These are phyloP conservation scores for Crithidia sp. DNA, from an alignment of 208 protist genomes.

Conservation along the genomic window DNA sequence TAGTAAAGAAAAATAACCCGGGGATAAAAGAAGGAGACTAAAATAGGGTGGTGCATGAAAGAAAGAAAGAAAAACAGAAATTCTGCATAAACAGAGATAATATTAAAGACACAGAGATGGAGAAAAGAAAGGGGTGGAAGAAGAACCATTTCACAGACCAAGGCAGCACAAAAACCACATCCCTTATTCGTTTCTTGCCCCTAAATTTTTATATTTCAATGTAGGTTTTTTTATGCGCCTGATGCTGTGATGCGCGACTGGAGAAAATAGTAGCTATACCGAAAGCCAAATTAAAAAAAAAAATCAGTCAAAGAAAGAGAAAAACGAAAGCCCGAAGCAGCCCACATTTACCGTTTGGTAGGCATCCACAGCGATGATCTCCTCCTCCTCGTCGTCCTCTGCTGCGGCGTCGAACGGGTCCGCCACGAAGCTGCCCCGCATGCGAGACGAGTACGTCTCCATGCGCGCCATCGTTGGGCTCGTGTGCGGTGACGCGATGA, in stretches of 20 bases:
- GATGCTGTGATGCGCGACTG: neutral
- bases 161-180: neutral
- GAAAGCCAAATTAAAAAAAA: neutral
- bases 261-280: neutral
- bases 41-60: too few species aligned
- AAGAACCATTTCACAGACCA: neutral
- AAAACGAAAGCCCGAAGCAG: conserved; percentile 72
- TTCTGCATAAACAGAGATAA: conserved; percentile 7
- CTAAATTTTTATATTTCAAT: neutral
- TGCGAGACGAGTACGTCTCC: neutral
- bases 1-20: too few species aligned
- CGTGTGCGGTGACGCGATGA: too few species aligned
- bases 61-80: neutral
- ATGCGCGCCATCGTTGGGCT: neutral
- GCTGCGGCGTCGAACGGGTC: neutral
- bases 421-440: neutral
- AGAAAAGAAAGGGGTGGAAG: neutral
- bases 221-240: neutral
- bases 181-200: neutral
- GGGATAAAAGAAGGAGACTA: too few species aligned
- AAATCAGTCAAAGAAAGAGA: conserved; percentile 45
- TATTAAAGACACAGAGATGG: neutral
- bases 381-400: conserved; percentile 17
- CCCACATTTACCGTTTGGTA: conserved; percentile 53
- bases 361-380: conserved; percentile 6